Conservation (phyloP, 306 rosid species). For the Fagus sylvatica region DNA sequence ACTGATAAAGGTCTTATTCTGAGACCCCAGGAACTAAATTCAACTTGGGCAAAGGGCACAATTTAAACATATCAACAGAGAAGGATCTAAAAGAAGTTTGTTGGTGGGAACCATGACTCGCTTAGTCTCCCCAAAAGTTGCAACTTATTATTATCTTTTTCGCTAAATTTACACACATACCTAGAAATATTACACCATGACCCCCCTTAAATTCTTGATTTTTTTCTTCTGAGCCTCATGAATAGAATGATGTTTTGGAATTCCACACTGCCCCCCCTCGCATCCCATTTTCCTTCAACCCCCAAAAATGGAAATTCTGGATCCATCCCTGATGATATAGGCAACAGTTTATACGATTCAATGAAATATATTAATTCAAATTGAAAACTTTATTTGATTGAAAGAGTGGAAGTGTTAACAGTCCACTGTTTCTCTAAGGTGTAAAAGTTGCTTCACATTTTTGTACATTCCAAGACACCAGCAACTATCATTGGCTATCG, state of each 20-base stretch:
- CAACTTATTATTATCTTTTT: not conserved
- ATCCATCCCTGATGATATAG: too few species aligned
- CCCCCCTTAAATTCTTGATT: not conserved
- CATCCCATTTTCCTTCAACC: too few species aligned
- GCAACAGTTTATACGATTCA: too few species aligned
- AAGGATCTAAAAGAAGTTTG: not conserved
- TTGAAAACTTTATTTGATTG: too few species aligned
- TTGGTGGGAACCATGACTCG: not conserved
- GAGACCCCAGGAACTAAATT: slow-evolving; percentile 6
- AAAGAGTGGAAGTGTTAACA: not conserved
- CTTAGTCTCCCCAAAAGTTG: not conserved
- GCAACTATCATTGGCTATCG: not conserved
- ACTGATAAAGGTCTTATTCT: not conserved
- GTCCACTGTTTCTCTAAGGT: not conserved
- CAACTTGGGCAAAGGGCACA: not conserved
- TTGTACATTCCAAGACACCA: not conserved
- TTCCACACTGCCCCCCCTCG: too few species aligned
- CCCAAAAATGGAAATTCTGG: too few species aligned
- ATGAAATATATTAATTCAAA: too few species aligned
- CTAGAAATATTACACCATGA: not conserved
- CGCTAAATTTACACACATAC: not conserved
- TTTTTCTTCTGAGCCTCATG: not conserved
- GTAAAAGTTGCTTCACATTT: too few species aligned
- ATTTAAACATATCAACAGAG: not conserved
- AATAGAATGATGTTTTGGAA: too few species aligned